A percentile compares a stretch with the other conserved stretches of the same genome.
phyloP scores from a whole-genome alignment of 2,329 filamentous ascomycete genomes.

The Nemania diffusa region DNA sequence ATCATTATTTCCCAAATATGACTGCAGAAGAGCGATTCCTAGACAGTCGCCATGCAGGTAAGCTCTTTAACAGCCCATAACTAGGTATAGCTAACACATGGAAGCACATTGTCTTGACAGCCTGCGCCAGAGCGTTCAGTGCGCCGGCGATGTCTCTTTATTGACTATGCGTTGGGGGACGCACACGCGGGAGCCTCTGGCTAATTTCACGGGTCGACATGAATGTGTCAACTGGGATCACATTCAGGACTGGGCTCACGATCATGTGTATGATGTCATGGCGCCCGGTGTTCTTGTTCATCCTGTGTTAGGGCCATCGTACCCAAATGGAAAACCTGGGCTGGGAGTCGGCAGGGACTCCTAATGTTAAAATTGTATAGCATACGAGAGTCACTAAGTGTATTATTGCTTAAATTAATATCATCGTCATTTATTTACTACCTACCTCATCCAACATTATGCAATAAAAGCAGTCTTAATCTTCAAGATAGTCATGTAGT shows the following conservation, averaged over 20 bases:
- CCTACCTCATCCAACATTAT: no score
- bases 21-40: conserved; percentile 3
- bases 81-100: background rate
- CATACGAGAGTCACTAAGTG: background rate
- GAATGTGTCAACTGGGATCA: conserved; percentile 27
- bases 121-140: conserved; percentile 1
- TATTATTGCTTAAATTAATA: background rate
- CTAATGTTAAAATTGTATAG: background rate
- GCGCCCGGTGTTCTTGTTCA: conserved; percentile 21
- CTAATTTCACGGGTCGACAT: conserved; percentile 5
- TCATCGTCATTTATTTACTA: no score
- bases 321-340: background rate
- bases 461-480: no score
- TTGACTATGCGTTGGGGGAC: conserved; percentile 9
- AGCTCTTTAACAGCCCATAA: background rate
- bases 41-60: background rate
- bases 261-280: conserved; percentile 12
- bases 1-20: conserved; percentile 8
- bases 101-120: conserved; percentile 9
- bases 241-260: conserved; percentile 10
- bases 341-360: conserved; percentile 1
- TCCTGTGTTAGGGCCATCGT: conserved; percentile 1
- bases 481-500: no score
- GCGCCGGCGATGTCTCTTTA: conserved; percentile 1
- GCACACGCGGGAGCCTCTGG: background rate